phyloP scores from a whole-genome alignment of 306 rosid species.

The Dicorynia guianensis region DNA sequence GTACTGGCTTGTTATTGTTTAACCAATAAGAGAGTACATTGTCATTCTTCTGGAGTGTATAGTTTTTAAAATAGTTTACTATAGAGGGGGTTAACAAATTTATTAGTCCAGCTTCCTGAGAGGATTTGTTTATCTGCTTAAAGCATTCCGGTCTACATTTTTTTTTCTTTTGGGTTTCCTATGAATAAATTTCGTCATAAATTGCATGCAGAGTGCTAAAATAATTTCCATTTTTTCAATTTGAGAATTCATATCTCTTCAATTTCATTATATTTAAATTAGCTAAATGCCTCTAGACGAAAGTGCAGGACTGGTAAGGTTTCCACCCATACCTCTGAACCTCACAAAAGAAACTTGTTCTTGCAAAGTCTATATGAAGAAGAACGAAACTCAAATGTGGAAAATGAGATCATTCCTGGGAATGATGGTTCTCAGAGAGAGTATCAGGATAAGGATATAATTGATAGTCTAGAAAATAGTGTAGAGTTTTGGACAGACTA shows the following conservation, averaged over 20 bases:
- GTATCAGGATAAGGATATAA: conserved; percentile 64
- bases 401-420: conserved; percentile 41
- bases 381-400: conserved; percentile 49
- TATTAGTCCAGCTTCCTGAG: too few species aligned
- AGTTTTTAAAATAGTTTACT: too few species aligned
- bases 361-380: conserved; percentile 75
- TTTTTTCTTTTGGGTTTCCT: too few species aligned
- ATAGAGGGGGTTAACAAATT: too few species aligned
- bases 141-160: too few species aligned
- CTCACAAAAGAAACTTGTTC: conserved; percentile 68
- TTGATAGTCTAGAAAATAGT: conserved; percentile 70
- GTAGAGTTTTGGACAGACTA: conserved; percentile 89
- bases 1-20: too few species aligned
- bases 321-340: conserved; percentile 67
- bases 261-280: conserved; percentile 38
- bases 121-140: too few species aligned
- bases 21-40: too few species aligned
- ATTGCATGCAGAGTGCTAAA: too few species aligned
- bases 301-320: conserved; percentile 81
- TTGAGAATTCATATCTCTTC: neutral
- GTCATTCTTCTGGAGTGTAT: too few species aligned
- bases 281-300: conserved; percentile 36
- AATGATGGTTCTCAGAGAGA: conserved; percentile 43
- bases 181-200: too few species aligned
- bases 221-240: too few species aligned